Percentiles rank a stretch among this genome's conserved stretches.
phyloP scores from a whole-genome alignment of 2,329 filamentous ascomycete species.

The Penicillium oxalicum region DNA sequence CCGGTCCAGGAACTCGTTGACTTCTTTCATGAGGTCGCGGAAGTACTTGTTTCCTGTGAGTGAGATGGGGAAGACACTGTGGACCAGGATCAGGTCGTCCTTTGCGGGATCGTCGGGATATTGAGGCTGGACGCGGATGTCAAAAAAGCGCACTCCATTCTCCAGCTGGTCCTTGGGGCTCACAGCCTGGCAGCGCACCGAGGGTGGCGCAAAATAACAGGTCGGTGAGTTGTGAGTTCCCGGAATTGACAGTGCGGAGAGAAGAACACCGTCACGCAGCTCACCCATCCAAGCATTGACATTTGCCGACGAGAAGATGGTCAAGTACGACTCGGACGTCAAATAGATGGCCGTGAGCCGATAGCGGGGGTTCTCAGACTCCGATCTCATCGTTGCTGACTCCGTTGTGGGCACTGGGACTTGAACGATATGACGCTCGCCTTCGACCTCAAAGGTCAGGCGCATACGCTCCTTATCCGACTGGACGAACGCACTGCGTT shows the following conservation, averaged over 20 bases:
- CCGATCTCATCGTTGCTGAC: constrained; percentile 56
- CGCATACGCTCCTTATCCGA: constrained; percentile 61
- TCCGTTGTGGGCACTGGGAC: constrained; percentile 57
- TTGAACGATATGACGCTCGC: constrained; percentile 66
- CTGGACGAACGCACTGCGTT: constrained; percentile 55
- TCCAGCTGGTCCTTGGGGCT: constrained; percentile 69
- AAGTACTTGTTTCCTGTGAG: constrained; percentile 78
- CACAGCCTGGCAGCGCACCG: constrained; percentile 86
- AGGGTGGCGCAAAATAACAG: constrained; percentile 75
- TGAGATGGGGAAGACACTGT: constrained; percentile 82
- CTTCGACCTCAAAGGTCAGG: constrained; percentile 62
- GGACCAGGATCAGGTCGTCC: constrained; percentile 73
- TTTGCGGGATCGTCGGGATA: constrained; percentile 52
- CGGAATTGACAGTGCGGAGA: constrained; percentile 80
- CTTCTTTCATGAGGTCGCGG: constrained; percentile 61
- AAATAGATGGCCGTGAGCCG: constrained; percentile 64
- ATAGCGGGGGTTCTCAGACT: constrained; percentile 48
- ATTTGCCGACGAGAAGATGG: constrained; percentile 64
- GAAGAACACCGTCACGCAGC: constrained; percentile 63
- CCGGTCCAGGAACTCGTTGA: constrained; percentile 68
- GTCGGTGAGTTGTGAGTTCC: constrained; percentile 95
- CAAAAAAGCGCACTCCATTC: constrained; percentile 90
- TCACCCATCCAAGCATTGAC: constrained; percentile 75
- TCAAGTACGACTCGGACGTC: constrained; percentile 47
- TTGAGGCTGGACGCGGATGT: constrained; percentile 72